Percentiles rank a stretch among this genome's conserved stretches.
These are phyloP conservation scores for Priceomyces haplophilus DNA, from an alignment of 805 yeast species.

Conservation along the genomic window DNA sequence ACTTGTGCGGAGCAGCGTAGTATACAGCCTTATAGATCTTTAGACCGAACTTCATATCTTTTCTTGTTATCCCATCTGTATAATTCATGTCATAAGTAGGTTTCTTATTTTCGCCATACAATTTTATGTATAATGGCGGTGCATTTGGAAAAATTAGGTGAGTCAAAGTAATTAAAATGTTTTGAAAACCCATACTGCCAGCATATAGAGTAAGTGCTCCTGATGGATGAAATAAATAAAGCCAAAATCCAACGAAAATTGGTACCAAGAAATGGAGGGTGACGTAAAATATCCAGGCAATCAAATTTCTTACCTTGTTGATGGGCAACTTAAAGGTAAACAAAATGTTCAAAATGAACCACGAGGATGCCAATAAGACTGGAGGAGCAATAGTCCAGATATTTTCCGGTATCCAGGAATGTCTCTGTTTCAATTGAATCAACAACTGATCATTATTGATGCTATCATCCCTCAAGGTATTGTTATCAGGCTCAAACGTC, in stretches of 20 bases:
- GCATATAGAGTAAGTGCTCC: slow-evolving; percentile 56
- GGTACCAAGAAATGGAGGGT: slow-evolving; percentile 60
- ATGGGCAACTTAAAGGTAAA: slow-evolving; percentile 42
- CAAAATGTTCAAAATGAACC: slow-evolving; percentile 49
- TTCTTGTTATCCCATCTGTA: slow-evolving; percentile 67
- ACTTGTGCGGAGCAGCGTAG: slow-evolving; percentile 66
- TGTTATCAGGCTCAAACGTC: not conserved
- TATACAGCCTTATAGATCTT: slow-evolving; percentile 59
- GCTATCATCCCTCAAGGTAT: not conserved
- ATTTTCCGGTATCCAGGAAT: slow-evolving; percentile 6
- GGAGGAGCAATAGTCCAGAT: slow-evolving; percentile 28
- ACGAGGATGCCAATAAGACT: slow-evolving; percentile 39
- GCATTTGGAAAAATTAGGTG: slow-evolving; percentile 66
- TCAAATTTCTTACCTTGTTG: slow-evolving; percentile 45
- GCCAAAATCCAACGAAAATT: slow-evolving; percentile 56
- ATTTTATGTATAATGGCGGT: slow-evolving; percentile 70
- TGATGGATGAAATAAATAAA: slow-evolving; percentile 66
- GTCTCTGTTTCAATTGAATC: slow-evolving; percentile 1
- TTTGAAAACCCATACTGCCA: slow-evolving; percentile 57
- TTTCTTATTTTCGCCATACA: slow-evolving; percentile 53
- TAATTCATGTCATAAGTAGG: slow-evolving; percentile 66
- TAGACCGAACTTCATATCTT: slow-evolving; percentile 61
- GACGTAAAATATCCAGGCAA: slow-evolving; percentile 64
- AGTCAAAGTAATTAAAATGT: slow-evolving; percentile 56
- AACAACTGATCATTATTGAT: slow-evolving; percentile 1